Evolutionary conservation across 176 grass and related monocot species (phyloP).

Genomic region (Pontederia paniculata): DNA sequence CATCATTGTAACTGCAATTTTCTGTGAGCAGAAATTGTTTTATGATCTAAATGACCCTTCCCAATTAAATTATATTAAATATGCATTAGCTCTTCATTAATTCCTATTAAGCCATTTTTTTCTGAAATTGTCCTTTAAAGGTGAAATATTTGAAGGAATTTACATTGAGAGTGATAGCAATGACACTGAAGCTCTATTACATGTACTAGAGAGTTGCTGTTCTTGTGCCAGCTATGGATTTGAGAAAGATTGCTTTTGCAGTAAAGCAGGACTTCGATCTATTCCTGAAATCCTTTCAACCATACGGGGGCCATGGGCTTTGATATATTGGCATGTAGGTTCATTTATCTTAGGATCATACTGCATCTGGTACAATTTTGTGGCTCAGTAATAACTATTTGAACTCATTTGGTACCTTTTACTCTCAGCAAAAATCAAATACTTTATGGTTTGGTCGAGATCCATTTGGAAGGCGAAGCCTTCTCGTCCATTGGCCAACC

Average conservation of each 20-base stretch:
- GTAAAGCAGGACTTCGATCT: conserved; percentile 18
- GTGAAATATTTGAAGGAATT: conserved; percentile 84
- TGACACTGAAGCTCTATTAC: conserved; percentile 50
- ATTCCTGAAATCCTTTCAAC: conserved; percentile 56
- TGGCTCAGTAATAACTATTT: too few species aligned
- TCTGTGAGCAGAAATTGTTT: not conserved
- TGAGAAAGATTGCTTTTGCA: conserved; percentile 26
- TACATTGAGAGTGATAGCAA: conserved; percentile 43
- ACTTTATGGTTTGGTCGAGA: conserved; percentile 75
- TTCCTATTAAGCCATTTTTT: not conserved
- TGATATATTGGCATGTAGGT: conserved; percentile 83
- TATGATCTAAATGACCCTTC: not conserved
- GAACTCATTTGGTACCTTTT: conserved; percentile 7
- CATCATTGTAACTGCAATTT: too few species aligned
- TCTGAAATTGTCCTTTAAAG: conserved; percentile 19
- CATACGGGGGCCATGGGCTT: conserved; percentile 80
- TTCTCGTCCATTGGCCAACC: conserved; percentile 80
- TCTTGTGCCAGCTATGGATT: conserved; percentile 21
- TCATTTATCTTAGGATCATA: too few species aligned
- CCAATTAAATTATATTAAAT: not conserved
- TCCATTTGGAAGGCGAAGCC: conserved; percentile 80
- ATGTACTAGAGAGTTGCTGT: conserved; percentile 54
- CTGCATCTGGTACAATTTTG: too few species aligned
- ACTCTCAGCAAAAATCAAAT: conserved; percentile 42
- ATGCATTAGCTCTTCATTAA: not conserved